Evolutionary conservation across 176 grass and related monocot species (phyloP).

Genomic region (Hyparrhenia diplandra): DNA sequence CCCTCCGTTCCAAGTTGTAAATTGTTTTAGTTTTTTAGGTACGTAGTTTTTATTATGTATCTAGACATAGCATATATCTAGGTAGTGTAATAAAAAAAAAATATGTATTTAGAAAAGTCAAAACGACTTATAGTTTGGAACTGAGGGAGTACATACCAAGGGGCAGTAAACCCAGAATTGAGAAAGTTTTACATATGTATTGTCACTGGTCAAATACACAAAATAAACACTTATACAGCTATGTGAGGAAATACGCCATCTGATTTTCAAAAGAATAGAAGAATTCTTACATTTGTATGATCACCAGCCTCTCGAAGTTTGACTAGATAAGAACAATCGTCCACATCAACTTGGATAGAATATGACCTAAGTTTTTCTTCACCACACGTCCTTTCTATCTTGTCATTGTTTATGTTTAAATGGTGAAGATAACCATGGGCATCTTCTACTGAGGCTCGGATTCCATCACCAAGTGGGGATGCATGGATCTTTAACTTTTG

Average conservation of each 20-base stretch:
- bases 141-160: neutral
- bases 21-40: neutral
- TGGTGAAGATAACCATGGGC: slow-evolving; percentile 51
- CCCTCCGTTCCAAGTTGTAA: neutral
- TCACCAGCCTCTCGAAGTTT: slow-evolving; percentile 77
- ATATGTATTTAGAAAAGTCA: neutral
- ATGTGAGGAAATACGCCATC: neutral
- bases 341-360: slow-evolving; percentile 47
- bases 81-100: neutral
- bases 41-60: neutral
- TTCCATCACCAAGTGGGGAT: slow-evolving; percentile 32
- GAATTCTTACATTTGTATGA: slow-evolving; percentile 59
- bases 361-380: slow-evolving; percentile 56
- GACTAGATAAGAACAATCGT: slow-evolving; percentile 58
- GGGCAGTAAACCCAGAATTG: neutral
- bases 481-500: slow-evolving; percentile 50
- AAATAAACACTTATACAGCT: slow-evolving; percentile 11
- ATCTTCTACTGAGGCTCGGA: slow-evolving; percentile 69
- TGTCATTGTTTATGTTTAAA: slow-evolving; percentile 47
- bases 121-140: neutral
- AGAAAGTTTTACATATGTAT: neutral
- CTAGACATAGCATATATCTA: neutral
- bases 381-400: slow-evolving; percentile 48
- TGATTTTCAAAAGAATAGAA: neutral
- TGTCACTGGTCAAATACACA: neutral